phyloP scores from a whole-genome alignment of 345 rosid genomes.

The Turritis glabra region DNA sequence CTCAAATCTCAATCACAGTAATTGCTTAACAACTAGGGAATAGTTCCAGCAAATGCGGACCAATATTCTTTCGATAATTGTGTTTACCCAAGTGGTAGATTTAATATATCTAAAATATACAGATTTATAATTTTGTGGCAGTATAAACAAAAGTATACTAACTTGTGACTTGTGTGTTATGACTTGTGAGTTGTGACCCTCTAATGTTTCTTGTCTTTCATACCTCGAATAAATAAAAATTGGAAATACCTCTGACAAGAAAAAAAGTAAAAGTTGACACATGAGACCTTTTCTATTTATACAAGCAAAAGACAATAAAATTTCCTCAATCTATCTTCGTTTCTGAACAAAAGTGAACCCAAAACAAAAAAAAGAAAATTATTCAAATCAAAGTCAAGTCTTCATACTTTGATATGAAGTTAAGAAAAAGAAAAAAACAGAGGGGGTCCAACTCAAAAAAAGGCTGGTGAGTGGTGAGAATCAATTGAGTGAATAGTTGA shows the following conservation, averaged over 20 bases:
- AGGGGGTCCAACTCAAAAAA: background rate
- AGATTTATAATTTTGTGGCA: background rate
- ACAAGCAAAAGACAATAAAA: constrained; percentile 29
- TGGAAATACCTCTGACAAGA: constrained; percentile 7
- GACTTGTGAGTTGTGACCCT: background rate
- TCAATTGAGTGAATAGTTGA: background rate
- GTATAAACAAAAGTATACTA: background rate
- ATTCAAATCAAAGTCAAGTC: constrained; percentile 26
- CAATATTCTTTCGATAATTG: background rate
- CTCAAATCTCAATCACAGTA: background rate
- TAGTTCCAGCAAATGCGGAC: constrained; percentile 17
- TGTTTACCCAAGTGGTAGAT: background rate
- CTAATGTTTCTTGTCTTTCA: background rate
- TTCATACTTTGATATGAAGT: constrained; percentile 17
- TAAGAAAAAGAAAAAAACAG: background rate
- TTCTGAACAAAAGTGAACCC: constrained; percentile 13
- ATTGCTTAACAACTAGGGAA: background rate
- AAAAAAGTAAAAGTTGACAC: constrained; percentile 31
- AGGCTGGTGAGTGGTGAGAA: constrained; percentile 10
- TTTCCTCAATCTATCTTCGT: background rate
- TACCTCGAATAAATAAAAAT: constrained; percentile 18
- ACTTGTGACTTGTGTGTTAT: background rate
- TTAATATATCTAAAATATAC: background rate
- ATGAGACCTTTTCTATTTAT: constrained; percentile 29
- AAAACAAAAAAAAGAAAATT: background rate